phyloP scores from a whole-genome alignment of 441 rosid genomes.

The Adansonia madagascariensis region DNA sequence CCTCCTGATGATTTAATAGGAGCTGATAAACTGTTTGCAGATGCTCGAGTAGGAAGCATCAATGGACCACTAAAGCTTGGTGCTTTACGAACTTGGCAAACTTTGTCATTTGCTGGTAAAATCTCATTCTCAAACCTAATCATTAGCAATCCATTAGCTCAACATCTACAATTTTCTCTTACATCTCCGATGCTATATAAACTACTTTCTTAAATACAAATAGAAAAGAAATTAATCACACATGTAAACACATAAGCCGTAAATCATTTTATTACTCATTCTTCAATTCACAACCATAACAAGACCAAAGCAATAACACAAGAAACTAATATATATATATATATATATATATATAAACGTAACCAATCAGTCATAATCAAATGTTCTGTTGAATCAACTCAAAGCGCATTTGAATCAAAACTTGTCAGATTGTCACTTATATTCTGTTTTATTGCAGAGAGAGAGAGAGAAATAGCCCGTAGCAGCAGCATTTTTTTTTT shows the following conservation, averaged over 20 bases:
- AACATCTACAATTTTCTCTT: slow-evolving; percentile 16
- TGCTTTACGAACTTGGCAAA: slow-evolving; percentile 57
- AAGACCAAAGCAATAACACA: slow-evolving; percentile 16
- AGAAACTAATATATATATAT: slow-evolving; percentile 5
- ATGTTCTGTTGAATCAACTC: not conserved
- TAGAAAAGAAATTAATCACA: not conserved
- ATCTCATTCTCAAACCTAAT: slow-evolving; percentile 70
- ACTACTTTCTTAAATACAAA: slow-evolving; percentile 11
- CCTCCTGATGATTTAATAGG: slow-evolving; percentile 96
- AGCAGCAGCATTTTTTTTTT: not conserved
- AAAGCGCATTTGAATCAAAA: not conserved
- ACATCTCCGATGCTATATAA: slow-evolving; percentile 4
- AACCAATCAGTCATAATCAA: slow-evolving; percentile 2
- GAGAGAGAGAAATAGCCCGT: too few relatives aligned
- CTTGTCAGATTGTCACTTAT: not conserved
- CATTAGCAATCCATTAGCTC: slow-evolving; percentile 27
- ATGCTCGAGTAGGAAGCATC: slow-evolving; percentile 93
- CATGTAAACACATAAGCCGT: not conserved
- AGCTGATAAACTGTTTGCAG: slow-evolving; percentile 97
- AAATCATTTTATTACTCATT: slow-evolving; percentile 16
- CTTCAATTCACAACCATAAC: slow-evolving; percentile 8
- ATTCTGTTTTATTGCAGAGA: not conserved
- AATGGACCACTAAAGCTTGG: slow-evolving; percentile 98
- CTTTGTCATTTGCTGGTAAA: slow-evolving; percentile 50
- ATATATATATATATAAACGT: too few relatives aligned